Percentiles rank a stretch among this genome's conserved stretches.
Evolutionary conservation across 257 asterid species (phyloP).

Genomic region (Capsicum chinense): DNA sequence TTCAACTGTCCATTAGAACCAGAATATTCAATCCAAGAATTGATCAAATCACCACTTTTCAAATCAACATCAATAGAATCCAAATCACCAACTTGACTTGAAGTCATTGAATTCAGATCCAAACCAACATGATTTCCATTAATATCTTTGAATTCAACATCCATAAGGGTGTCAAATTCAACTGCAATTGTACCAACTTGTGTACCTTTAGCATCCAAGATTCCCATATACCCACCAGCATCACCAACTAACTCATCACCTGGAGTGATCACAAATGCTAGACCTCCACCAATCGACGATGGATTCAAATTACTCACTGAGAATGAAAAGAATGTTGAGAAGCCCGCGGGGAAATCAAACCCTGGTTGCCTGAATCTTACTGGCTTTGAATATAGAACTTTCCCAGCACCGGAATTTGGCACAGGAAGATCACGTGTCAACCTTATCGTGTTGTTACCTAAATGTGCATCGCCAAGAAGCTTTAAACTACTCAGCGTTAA

Average conservation of each 20-base stretch:
- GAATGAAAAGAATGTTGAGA: slow-evolving; percentile 80
- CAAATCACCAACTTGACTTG: slow-evolving; percentile 57
- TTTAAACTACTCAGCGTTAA: slow-evolving; percentile 61
- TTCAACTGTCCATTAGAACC: slow-evolving; percentile 53
- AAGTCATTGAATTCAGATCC: slow-evolving; percentile 76
- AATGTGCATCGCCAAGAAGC: slow-evolving; percentile 85
- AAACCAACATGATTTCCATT: slow-evolving; percentile 83
- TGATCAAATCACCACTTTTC: slow-evolving; percentile 77
- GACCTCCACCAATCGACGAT: slow-evolving; percentile 80
- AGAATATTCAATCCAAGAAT: slow-evolving; percentile 80
- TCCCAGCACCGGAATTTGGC: slow-evolving; percentile 84
- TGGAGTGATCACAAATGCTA: slow-evolving; percentile 74
- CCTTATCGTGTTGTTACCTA: slow-evolving; percentile 64
- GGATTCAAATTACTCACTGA: slow-evolving; percentile 72
- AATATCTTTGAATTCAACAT: slow-evolving; percentile 69
- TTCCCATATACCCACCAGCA: slow-evolving; percentile 73
- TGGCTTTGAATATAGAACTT: slow-evolving; percentile 65
- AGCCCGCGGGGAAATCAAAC: slow-evolving; percentile 47
- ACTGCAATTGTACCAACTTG: slow-evolving; percentile 63
- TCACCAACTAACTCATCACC: slow-evolving; percentile 66
- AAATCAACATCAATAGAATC: slow-evolving; percentile 59
- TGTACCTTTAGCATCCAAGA: slow-evolving; percentile 51
- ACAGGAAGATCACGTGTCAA: slow-evolving; percentile 74
- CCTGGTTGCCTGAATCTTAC: slow-evolving; percentile 63
- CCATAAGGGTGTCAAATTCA: slow-evolving; percentile 84